Base-by-base conservation (phyloP, 2,329 filamentous ascomycete species). In the Macroventuria anomochaeta region DNA sequence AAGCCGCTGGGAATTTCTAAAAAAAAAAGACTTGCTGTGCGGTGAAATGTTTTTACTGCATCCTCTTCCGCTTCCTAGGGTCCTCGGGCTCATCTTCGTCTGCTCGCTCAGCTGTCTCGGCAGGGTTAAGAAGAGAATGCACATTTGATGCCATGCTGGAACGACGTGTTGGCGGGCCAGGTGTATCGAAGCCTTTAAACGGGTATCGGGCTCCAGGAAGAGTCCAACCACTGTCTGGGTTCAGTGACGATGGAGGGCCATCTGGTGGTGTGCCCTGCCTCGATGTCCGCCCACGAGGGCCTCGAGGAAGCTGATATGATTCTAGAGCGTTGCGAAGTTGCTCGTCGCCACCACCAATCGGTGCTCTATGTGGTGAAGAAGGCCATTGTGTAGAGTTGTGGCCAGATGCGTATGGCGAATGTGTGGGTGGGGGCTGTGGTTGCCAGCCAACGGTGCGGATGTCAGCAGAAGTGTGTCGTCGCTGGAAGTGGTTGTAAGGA, bases 391-490 rank as follows among this genome's bases (percentile, higher is more conserved):
- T 76, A 13, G 82, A 83, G 46, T 81, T 81, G 57, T 85, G 81
- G 10, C 86, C 86, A 3, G 88, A 87, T 7, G 83, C 81, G 68
- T 86, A 89, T 10, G 88, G 89, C 5, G 88, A 89, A 21, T 84
- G 81, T 34, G 80, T 77, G 41, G 77, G 73, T 29, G 71, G 71
- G 15, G 76, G 73, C 59, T 73, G 80, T 7, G 81, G 91, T 70
- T 92, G 89, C 65, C 79, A 93, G 55, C 79, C 78, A 57, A 80
- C 77, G 5, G 78, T 88, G 46, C 95, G 88, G 64, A 99, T 97
- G 72, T 99, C 95, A 53, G 95, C 95, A 32, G 93, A 93, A 1
- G 95, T 99, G 76, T 99, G 95, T 57, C 93, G 86, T 59, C 93
- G 87, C n/a, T 54, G 51, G 37, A 87, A 85, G 39, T 96, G 81